Percentiles rank a stretch among this genome's conserved stretches.
Evolutionary conservation across 2,329 filamentous ascomycete species (phyloP).

Genomic region (Sclerotinia minor): DNA sequence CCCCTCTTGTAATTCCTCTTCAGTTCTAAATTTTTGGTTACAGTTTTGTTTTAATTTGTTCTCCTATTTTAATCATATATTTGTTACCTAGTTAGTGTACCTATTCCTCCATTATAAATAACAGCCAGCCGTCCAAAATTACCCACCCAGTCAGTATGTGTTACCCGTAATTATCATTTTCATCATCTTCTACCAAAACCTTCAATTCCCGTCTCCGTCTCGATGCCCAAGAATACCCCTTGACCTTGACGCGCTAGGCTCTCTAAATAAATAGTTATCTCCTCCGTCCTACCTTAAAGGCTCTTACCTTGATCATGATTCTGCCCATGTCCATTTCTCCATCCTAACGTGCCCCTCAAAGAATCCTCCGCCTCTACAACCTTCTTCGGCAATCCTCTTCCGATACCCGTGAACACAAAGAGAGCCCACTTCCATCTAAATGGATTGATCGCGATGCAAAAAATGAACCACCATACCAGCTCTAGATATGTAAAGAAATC

Average conservation of each 20-base stretch:
- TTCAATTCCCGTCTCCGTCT: not conserved
- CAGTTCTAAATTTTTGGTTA: not conserved
- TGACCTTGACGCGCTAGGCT: not conserved
- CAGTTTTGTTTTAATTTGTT: not conserved
- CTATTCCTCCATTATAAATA: not conserved
- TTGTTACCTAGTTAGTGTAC: not conserved
- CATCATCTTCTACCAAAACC: not conserved
- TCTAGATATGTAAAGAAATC: constrained; percentile 91
- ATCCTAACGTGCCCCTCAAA: constrained; percentile 2
- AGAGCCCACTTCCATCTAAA: constrained; percentile 89
- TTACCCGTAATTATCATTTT: not conserved
- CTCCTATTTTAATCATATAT: not conserved
- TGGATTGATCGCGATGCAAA: constrained; percentile 76
- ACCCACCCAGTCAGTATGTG: not conserved
- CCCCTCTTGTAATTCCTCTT: not conserved
- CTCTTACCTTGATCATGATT: constrained; percentile 19
- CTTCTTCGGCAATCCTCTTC: constrained; percentile 61
- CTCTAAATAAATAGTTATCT: not conserved
- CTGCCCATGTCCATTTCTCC: not conserved
- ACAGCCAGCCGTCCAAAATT: not conserved
- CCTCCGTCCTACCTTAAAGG: not conserved
- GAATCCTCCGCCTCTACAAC: constrained; percentile 64
- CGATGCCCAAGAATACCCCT: not conserved
- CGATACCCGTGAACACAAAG: constrained; percentile 79
- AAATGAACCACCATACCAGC: constrained; percentile 81